Evolutionary conservation across 352 stramenopile genomes (phyloP), one percentile per base, ranked within the genome.

Genomic region (Phytophthora cajani): DNA sequence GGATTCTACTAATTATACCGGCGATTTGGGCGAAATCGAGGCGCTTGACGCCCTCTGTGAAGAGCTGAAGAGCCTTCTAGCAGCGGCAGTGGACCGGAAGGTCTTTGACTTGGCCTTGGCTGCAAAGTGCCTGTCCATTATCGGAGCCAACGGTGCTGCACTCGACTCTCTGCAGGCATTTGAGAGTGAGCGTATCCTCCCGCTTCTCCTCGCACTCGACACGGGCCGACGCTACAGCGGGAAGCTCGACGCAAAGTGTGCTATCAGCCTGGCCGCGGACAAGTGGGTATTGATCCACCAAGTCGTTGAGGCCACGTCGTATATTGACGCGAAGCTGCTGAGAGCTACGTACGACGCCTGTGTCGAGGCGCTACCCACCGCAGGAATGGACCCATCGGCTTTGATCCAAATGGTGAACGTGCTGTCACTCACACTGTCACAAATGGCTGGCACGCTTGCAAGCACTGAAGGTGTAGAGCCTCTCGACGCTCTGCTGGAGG

Each of bases 321-420:
- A 88, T 42, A 68, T 90, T 11, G 46, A 79, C 0, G 84, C 81
- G 0, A 53, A 61, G 10, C 54, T 90, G 38, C 72, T 93, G 6
- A 68, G 58, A 46, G 21, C 23, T 6, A 72, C 81, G 3, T 81
- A 88, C 25, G 63, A 77, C n/a, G 62, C 69, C 23, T 88, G 78
- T 54, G 64, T 93, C 21, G 76, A 84, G 12, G 75, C 81, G 9
- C 71, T 95, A 3, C 71, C 79, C 23, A 85, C 84, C 7, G 77
- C 77, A 14, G 88, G 88, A 0, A 84, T 82, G 47, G 81, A 93
- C 50, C 72, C 84, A 11, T 58, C 66, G 3, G 79, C 82, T 42
- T 79, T 93, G n/a, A 69, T 82, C 57, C 74, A 89, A 65, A 88
- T 93, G 81, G 80, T 91, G 23, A 77, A 84, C 5, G 82, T 93